Conservation (phyloP, 176 grass and related monocot genomes). For the Bonia amplexicaulis region DNA sequence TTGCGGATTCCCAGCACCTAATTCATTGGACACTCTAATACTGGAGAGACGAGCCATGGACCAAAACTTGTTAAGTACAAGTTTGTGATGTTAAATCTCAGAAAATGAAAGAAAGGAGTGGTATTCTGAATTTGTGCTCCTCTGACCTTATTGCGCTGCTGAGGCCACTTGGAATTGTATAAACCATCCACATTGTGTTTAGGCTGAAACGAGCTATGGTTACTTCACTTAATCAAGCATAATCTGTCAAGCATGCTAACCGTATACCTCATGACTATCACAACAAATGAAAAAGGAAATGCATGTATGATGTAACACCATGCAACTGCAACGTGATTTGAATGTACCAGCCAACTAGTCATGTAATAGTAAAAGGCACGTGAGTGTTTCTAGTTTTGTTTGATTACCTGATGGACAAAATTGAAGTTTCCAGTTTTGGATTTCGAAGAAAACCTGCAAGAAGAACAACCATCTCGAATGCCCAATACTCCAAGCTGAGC, state of each 20-base stretch:
- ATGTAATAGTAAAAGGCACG: background rate
- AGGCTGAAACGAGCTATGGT: conserved; percentile 36
- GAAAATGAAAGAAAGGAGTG: background rate
- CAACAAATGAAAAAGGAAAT: conserved; percentile 16
- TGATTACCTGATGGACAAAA: conserved; percentile 80
- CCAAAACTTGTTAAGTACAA: background rate
- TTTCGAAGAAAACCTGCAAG: conserved; percentile 84
- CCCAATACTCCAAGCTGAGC: conserved; percentile 87
- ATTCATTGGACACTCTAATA: conserved; percentile 93
- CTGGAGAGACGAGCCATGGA: conserved; percentile 30
- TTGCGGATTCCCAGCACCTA: conserved; percentile 65
- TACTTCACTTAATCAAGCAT: conserved; percentile 11
- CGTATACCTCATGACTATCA: background rate
- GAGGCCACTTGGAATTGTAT: conserved; percentile 94
- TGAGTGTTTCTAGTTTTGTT: background rate
- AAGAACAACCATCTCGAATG: conserved; percentile 96
- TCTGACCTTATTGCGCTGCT: conserved; percentile 74
- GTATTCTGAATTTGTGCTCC: background rate
- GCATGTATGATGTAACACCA: background rate
- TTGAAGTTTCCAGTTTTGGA: conserved; percentile 90
- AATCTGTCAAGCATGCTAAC: background rate
- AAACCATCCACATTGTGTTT: conserved; percentile 97
- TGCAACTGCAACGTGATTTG: background rate
- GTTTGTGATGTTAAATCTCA: background rate
- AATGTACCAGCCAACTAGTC: background rate